phyloP scores from a whole-genome alignment of 352 stramenopile genomes.

The Phytophthora foliorum region DNA sequence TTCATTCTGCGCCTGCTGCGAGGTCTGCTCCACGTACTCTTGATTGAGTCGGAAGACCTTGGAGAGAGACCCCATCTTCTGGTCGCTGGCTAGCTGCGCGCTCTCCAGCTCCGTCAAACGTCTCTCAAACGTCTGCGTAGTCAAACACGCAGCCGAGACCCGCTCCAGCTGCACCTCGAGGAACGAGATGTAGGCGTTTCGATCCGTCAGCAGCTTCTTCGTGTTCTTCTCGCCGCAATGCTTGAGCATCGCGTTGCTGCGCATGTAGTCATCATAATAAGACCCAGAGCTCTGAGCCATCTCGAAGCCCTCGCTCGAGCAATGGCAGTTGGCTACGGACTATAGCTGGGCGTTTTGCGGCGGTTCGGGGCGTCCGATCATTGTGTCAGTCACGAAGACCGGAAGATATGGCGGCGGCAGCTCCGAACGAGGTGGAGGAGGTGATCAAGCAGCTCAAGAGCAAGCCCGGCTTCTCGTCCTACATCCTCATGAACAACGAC shows the following conservation, averaged over 20 bases:
- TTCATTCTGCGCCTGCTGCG: slow-evolving; percentile 50
- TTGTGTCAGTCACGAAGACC: not conserved
- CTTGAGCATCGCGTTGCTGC: slow-evolving; percentile 75
- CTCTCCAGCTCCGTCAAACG: slow-evolving; percentile 65
- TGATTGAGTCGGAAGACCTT: slow-evolving; percentile 80
- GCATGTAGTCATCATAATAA: slow-evolving; percentile 90
- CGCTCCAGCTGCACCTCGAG: slow-evolving; percentile 90
- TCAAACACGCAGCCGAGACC: slow-evolving; percentile 84
- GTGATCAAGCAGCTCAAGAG: slow-evolving; percentile 93
- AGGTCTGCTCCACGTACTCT: slow-evolving; percentile 72
- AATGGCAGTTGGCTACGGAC: slow-evolving; percentile 21
- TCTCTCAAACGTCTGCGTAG: slow-evolving; percentile 74
- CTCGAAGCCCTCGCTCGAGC: not conserved
- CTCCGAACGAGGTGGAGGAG: slow-evolving; percentile 93
- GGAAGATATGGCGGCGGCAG: slow-evolving; percentile 71
- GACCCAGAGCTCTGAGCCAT: slow-evolving; percentile 57
- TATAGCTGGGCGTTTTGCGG: slow-evolving; percentile 9
- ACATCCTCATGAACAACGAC: slow-evolving; percentile 95
- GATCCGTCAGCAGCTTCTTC: slow-evolving; percentile 87
- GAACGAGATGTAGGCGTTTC: slow-evolving; percentile 89
- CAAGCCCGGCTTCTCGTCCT: slow-evolving; percentile 90
- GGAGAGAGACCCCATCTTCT: slow-evolving; percentile 72
- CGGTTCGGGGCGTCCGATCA: slow-evolving; percentile 14
- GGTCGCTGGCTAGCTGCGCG: slow-evolving; percentile 49
- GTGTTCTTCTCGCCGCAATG: slow-evolving; percentile 61